Evolutionary conservation across 129 eudicot species (phyloP).

Genomic region (Escallonia rubra): DNA sequence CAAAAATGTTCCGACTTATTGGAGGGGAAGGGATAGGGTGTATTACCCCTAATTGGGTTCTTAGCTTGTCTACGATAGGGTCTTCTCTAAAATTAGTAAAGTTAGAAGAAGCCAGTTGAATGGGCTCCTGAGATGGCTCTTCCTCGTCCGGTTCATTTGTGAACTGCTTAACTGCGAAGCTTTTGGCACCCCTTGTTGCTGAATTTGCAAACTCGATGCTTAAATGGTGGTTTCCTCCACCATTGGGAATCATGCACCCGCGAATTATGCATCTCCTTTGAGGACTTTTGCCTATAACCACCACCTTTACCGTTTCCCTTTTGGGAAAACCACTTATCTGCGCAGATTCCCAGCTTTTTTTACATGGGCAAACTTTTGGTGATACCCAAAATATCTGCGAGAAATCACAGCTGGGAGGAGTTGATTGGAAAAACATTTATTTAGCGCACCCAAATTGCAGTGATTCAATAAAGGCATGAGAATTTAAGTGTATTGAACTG

Average conservation of each 20-base stretch:
- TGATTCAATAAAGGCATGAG: neutral
- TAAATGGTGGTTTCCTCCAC: slow-evolving; percentile 21
- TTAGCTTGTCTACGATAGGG: slow-evolving; percentile 89
- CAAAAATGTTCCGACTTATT: slow-evolving; percentile 60
- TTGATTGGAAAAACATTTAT: slow-evolving; percentile 38
- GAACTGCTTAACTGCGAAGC: slow-evolving; percentile 37
- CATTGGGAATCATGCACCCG: slow-evolving; percentile 35
- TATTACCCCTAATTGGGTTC: slow-evolving; percentile 84
- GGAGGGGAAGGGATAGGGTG: slow-evolving; percentile 96
- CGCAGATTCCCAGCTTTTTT: slow-evolving; percentile 3
- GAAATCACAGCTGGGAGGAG: slow-evolving; percentile 16
- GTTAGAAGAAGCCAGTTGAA: slow-evolving; percentile 33
- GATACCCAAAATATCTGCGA: slow-evolving; percentile 33
- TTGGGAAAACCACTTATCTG: slow-evolving; percentile 8
- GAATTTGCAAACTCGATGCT: slow-evolving; percentile 31
- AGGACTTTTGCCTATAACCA: slow-evolving; percentile 4
- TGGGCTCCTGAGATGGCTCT: slow-evolving; percentile 25
- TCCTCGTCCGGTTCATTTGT: slow-evolving; percentile 31
- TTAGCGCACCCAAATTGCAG: slow-evolving; percentile 12
- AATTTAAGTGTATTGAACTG: too few species aligned
- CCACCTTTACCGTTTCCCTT: slow-evolving; percentile 14
- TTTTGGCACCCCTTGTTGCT: slow-evolving; percentile 38
- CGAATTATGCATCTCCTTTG: slow-evolving; percentile 20
- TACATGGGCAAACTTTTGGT: slow-evolving; percentile 41
- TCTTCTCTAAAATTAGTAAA: slow-evolving; percentile 65